Percentiles rank a stretch among this genome's conserved stretches.
Conservation (phyloP, 306 rosid species). For the Hippophae gyantsensis region DNA sequence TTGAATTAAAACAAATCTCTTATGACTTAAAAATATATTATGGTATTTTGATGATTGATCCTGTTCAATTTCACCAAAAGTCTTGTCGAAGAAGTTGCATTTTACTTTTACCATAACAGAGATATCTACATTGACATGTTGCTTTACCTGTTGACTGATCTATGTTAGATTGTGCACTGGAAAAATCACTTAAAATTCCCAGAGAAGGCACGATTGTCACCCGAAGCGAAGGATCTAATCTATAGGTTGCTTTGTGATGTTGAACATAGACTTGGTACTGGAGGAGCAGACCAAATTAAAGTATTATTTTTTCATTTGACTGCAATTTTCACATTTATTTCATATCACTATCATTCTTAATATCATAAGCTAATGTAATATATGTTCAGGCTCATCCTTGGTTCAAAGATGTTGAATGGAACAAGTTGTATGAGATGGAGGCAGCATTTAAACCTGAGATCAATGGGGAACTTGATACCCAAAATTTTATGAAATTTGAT, state of each 20-base stretch:
- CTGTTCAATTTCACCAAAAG: background rate
- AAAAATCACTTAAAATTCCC: slow-evolving; percentile 88
- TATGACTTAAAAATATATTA: slow-evolving; percentile 5
- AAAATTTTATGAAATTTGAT: slow-evolving; percentile 82
- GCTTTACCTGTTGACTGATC: slow-evolving; percentile 13
- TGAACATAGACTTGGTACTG: slow-evolving; percentile 60
- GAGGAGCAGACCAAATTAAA: slow-evolving; percentile 66
- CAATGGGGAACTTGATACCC: slow-evolving; percentile 85
- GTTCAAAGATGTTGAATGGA: slow-evolving; percentile 74
- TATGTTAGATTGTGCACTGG: slow-evolving; percentile 77
- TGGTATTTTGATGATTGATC: background rate
- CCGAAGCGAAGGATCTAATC: slow-evolving; percentile 78
- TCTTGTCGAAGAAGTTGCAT: background rate
- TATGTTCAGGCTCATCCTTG: slow-evolving; percentile 75
- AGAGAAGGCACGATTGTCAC: slow-evolving; percentile 66
- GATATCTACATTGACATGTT: background rate
- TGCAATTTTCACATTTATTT: slow-evolving; percentile 1
- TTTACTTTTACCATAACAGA: background rate
- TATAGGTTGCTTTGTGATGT: slow-evolving; percentile 74
- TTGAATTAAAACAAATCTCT: slow-evolving; percentile 1
- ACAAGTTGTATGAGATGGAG: slow-evolving; percentile 62
- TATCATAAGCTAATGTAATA: slow-evolving; percentile 5
- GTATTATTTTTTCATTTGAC: slow-evolving; percentile 24
- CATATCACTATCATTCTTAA: slow-evolving; percentile 2
- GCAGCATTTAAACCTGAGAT: slow-evolving; percentile 96